A percentile compares a stretch with the other conserved stretches of the same genome.
phyloP scores from a whole-genome alignment of 768 basidiomycete species.

The Termitomyces sp. region DNA sequence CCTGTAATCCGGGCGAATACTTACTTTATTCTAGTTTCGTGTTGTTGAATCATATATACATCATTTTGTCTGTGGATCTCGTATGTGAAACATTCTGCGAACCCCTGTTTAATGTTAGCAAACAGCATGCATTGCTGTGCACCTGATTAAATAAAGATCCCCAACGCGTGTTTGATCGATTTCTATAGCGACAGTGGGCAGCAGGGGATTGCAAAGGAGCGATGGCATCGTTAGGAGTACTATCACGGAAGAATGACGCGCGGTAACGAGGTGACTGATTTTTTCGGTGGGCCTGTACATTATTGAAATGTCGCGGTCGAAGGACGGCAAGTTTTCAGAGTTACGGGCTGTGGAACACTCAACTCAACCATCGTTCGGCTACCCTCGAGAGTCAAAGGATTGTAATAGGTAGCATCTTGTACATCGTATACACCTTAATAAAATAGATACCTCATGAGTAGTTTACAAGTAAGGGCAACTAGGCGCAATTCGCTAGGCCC shows the following conservation, averaged over 20 bases:
- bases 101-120: too few relatives aligned
- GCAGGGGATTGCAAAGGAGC: slow-evolving; percentile 32
- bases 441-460: background rate
- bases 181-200: too few relatives aligned
- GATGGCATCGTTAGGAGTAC: slow-evolving; percentile 53
- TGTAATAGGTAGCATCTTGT: background rate
- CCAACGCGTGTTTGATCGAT: too few relatives aligned
- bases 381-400: background rate
- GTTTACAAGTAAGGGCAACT: background rate
- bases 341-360: too few relatives aligned
- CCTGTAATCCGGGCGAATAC: background rate
- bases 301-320: slow-evolving; percentile 14
- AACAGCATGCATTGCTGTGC: too few relatives aligned
- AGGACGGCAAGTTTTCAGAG: too few relatives aligned
- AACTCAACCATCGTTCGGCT: background rate
- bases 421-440: background rate
- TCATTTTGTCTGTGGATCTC: background rate
- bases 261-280: slow-evolving; percentile 51
- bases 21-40: background rate
- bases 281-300: slow-evolving; percentile 54
- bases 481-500: background rate
- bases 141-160: too few relatives aligned
- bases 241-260: slow-evolving; percentile 42
- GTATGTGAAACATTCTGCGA: too few relatives aligned
- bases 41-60: background rate